A percentile compares a stretch with the other conserved stretches of the same genome.
These are phyloP conservation scores for Starmerella geochares DNA, from an alignment of 805 yeast genomes.

Conservation along the genomic window DNA sequence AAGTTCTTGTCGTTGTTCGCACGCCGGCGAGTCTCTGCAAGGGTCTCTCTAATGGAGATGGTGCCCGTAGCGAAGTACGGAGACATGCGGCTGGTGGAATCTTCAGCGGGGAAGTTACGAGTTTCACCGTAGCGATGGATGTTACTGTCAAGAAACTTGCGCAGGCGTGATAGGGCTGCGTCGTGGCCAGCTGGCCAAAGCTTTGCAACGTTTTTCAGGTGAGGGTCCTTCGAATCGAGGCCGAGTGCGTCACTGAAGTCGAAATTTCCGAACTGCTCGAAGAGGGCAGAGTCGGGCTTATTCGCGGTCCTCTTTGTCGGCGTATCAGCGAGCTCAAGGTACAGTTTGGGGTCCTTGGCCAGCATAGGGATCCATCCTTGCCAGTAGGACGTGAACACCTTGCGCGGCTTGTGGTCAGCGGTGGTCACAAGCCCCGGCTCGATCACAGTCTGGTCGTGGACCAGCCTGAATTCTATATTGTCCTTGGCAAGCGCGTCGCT, in stretches of 20 bases:
- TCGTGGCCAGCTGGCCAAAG: conserved; percentile 33
- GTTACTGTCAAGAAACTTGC: conserved; percentile 21
- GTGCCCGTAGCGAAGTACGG: conserved; percentile 41
- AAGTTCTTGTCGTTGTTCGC: conserved; percentile 26
- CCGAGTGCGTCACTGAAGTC: conserved; percentile 13
- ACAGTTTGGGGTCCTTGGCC: conserved; percentile 20
- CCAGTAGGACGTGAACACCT: conserved; percentile 41
- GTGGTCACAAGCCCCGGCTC: conserved; percentile 35
- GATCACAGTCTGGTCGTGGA: conserved; percentile 38
- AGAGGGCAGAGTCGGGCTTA: not conserved
- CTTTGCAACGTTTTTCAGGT: not conserved
- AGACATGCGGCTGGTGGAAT: conserved; percentile 38
- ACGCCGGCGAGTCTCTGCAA: conserved; percentile 21
- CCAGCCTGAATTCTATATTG: conserved; percentile 27
- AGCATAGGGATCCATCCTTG: conserved; percentile 34
- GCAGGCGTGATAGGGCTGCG: conserved; percentile 28
- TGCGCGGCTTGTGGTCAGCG: conserved; percentile 34
- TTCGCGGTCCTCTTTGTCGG: not conserved
- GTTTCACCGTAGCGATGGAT: conserved; percentile 31
- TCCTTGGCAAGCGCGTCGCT: conserved; percentile 18
- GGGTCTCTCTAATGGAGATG: conserved; percentile 34
- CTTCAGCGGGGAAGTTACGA: conserved; percentile 31
- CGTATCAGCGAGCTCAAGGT: not conserved
- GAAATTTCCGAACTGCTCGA: not conserved
- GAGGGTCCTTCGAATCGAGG: not conserved